Evolutionary conservation across 192 early-diverging fungal genomes (phyloP).

Genomic region (Thamnidium elegans): DNA sequence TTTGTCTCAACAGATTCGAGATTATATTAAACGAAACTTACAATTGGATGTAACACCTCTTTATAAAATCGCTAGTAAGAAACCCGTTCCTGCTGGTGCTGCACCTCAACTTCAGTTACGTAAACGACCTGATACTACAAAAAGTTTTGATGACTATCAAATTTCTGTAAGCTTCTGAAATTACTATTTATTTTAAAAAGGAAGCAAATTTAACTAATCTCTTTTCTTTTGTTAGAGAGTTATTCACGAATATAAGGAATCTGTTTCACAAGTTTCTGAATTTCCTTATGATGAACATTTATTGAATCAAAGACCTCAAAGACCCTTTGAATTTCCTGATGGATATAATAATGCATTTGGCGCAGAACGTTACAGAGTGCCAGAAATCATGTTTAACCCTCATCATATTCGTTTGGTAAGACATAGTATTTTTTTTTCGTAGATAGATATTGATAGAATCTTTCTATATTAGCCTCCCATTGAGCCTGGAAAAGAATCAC

Average conservation of each 20-base stretch:
- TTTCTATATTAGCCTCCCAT: slow-evolving; percentile 3
- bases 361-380: slow-evolving; percentile 73
- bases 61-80: slow-evolving; percentile 78
- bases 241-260: slow-evolving; percentile 93
- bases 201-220: background rate
- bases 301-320: slow-evolving; percentile 63
- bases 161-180: slow-evolving; percentile 50
- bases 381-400: slow-evolving; percentile 89
- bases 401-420: slow-evolving; percentile 51
- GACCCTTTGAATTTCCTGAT: slow-evolving; percentile 92
- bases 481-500: slow-evolving; percentile 2
- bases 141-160: slow-evolving; percentile 71
- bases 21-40: slow-evolving; percentile 54
- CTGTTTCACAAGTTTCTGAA: slow-evolving; percentile 83
- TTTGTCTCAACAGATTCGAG: slow-evolving; percentile 72
- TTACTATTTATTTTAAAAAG: background rate
- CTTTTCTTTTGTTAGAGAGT: slow-evolving; percentile 50
- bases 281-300: slow-evolving; percentile 65
- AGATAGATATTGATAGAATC: background rate
- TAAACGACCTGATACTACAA: slow-evolving; percentile 55
- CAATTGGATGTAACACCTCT: slow-evolving; percentile 71
- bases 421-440: background rate
- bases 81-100: slow-evolving; percentile 64
- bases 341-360: slow-evolving; percentile 90
- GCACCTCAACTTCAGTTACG: slow-evolving; percentile 52